Evolutionary conservation across 352 stramenopile genomes (phyloP), one percentile per base, ranked within the genome.

Genomic region (Globisporangium spinosum): DNA sequence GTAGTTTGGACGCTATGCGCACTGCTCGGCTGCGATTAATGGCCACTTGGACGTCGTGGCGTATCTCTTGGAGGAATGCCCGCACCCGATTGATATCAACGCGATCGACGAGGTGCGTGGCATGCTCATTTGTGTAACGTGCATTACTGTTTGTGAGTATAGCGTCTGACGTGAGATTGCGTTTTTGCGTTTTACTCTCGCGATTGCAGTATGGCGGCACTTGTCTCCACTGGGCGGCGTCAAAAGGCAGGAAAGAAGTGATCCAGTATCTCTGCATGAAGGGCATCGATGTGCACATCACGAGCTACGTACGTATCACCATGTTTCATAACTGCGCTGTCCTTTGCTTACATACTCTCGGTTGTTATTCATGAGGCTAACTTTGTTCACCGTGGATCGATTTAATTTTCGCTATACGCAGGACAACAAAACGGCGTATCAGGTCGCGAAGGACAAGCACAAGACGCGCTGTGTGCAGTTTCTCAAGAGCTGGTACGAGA

Each of bases 401-500:
- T 1, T 57, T 12, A 23, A 55, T 20, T 15, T 58, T 17, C 34
- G 22, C 32, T 22, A 2, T 13, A 51, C 53, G 17, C 61, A 95
- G 88, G 88, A 96, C 65, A 96, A 96, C 72, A 93, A 93, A 68
- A 96, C 85, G 53, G 88, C 88, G 59, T 96, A 94, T 56, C 88
- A 96, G 62, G 77, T 96, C 38, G 88, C 88, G 22, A 96, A 94
- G 65, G 88, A 96, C 72, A 96, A 94, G 65, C 87, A 96, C 71
- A 94, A 94, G 76, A 84, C 89, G 57, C 89, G 91, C 57, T 94
- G 85, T 35, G 87, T 94, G 58, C 86, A 94, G 69, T 94, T 94
- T 67, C 67, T 96, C 17, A 92, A 94, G 77, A 89, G 61, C 62
- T 96, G 88, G 88, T 94, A 94, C 77, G 88, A 96, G 71, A 94